Evolutionary conservation across 805 yeast species (phyloP).

Genomic region (Ogataea paraovalis): DNA sequence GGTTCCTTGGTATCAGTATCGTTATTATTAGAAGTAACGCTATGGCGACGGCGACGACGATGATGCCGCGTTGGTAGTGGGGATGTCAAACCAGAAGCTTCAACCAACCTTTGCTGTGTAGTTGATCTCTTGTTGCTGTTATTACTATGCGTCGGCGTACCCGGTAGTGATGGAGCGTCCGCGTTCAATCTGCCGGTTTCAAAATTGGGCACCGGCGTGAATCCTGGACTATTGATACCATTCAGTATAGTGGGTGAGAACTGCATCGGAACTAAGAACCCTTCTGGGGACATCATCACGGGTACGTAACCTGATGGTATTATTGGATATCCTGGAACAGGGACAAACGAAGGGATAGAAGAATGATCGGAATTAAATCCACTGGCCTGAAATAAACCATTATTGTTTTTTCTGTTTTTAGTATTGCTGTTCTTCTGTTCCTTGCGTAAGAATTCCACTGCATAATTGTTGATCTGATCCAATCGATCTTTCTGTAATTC

Average conservation of each 20-base stretch:
- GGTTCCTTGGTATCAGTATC: too few species aligned
- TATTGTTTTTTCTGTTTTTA: not conserved
- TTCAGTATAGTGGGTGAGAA: constrained; percentile 6
- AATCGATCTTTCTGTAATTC: not conserved
- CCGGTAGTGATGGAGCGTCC: not conserved
- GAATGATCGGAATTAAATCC: too few species aligned
- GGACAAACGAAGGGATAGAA: constrained; percentile 17
- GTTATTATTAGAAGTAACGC: not conserved
- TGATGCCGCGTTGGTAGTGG: not conserved
- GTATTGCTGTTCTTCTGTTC: too few species aligned
- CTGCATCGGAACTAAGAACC: constrained; percentile 27
- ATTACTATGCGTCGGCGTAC: not conserved
- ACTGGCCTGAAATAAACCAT: not conserved
- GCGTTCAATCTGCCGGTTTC: not conserved
- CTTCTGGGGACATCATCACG: constrained; percentile 30
- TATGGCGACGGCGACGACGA: not conserved
- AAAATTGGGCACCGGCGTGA: not conserved
- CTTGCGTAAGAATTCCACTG: not conserved
- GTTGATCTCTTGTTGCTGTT: not conserved
- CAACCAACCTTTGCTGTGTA: not conserved
- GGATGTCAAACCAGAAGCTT: not conserved
- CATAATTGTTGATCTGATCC: not conserved
- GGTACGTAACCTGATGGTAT: constrained; percentile 29
- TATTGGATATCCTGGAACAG: constrained; percentile 22
- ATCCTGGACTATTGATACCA: not conserved